Conservation (phyloP, 2,329 filamentous ascomycete genomes). For the Talaromyces amestolkiae region DNA sequence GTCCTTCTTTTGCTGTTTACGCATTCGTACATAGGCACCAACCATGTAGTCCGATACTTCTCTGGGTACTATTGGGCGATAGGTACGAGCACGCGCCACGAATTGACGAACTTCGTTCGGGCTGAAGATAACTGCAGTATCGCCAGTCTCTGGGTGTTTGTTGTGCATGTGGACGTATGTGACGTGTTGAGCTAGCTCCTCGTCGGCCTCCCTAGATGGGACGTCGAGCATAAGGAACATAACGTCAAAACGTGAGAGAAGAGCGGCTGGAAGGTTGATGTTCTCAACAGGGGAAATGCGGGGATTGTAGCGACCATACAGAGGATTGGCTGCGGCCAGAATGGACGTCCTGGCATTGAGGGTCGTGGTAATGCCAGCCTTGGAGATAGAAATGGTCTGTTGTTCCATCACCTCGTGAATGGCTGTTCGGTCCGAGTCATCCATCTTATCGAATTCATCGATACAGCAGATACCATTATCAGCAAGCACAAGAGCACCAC, state of each 20-base stretch:
- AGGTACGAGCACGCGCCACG: conserved; percentile 87
- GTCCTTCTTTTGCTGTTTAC: conserved; percentile 85
- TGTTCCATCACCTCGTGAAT: conserved; percentile 89
- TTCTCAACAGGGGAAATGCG: conserved; percentile 97
- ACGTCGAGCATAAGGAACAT: conserved; percentile 96
- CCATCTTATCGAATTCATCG: conserved; percentile 66
- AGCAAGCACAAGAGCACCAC: conserved; percentile 73
- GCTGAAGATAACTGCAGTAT: conserved; percentile 72
- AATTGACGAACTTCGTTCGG: conserved; percentile 94
- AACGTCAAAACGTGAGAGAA: conserved; percentile 95
- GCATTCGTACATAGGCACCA: conserved; percentile 91
- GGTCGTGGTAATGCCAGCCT: conserved; percentile 93
- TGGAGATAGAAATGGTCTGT: conserved; percentile 79
- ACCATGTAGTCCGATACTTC: conserved; percentile 93
- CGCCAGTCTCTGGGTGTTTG: conserved; percentile 76
- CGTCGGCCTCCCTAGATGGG: conserved; percentile 81
- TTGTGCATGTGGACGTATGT: conserved; percentile 97
- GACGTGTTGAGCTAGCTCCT: conserved; percentile 92
- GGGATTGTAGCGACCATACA: conserved; percentile 97
- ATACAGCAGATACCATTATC: conserved; percentile 69
- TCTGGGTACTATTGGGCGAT: conserved; percentile 80
- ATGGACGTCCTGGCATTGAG: conserved; percentile 96
- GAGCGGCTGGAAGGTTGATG: conserved; percentile 96
- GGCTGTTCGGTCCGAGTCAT: conserved; percentile 72
- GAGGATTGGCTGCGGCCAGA: conserved; percentile 90